A percentile compares a stretch with the other conserved stretches of the same genome.
phyloP scores from a whole-genome alignment of 768 basidiomycete genomes.

The Russula griseocarnosa region DNA sequence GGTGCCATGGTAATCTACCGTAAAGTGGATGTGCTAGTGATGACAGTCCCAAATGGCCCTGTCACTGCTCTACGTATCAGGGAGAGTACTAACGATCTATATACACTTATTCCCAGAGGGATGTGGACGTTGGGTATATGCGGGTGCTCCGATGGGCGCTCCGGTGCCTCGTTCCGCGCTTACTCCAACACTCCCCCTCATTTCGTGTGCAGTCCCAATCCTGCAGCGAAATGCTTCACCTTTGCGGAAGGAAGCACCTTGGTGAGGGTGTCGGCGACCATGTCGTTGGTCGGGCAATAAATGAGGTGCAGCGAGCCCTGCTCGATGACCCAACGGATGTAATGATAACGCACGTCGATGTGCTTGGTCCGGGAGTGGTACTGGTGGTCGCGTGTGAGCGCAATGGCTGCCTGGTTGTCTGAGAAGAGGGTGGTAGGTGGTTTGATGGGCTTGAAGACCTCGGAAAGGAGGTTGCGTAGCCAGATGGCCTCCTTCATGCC shows the following conservation, averaged over 20 bases:
- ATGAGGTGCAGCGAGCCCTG: neutral
- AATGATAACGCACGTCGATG: neutral
- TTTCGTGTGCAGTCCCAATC: neutral
- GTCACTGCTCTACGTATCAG: too few species aligned
- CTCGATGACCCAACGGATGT: neutral
- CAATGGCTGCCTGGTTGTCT: neutral
- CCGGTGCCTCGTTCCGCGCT: too few species aligned
- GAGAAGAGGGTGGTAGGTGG: neutral
- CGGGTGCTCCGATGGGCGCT: too few species aligned
- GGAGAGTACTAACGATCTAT: too few species aligned
- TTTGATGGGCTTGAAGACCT: neutral
- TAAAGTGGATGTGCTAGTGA: too few species aligned
- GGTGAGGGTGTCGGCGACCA: slow-evolving; percentile 4
- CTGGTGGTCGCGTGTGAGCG: neutral
- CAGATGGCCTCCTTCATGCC: neutral
- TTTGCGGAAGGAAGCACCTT: neutral
- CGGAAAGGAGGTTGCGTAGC: neutral
- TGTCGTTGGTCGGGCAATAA: slow-evolving; percentile 10
- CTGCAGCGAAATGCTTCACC: neutral
- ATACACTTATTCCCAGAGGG: too few species aligned
- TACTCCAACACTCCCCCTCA: neutral
- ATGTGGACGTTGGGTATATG: too few species aligned
- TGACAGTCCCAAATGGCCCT: too few species aligned
- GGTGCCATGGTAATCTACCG: too few species aligned
- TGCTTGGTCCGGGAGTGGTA: neutral